phyloP scores from a whole-genome alignment of 202 grass and related monocot species.

The Elaeis oleifera region DNA sequence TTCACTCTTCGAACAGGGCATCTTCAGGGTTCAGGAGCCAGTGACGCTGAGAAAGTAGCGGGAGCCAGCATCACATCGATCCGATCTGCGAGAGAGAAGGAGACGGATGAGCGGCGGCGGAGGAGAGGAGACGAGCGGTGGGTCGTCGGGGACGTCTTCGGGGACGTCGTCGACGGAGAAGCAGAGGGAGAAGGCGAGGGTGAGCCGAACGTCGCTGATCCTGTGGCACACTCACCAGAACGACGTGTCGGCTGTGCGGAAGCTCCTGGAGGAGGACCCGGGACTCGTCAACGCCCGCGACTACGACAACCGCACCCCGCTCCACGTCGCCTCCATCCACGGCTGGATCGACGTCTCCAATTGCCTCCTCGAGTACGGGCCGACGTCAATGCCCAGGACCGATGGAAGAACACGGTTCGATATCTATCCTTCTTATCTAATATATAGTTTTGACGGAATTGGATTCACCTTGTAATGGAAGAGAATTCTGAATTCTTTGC shows the following conservation, averaged over 20 bases:
- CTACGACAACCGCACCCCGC: conserved; percentile 94
- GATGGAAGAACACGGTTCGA: conserved; percentile 93
- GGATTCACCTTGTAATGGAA: too few species aligned
- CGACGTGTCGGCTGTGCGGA: conserved; percentile 65
- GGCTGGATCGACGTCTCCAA: conserved; percentile 77
- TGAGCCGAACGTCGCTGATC: conserved; percentile 88
- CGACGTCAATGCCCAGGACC: conserved; percentile 92
- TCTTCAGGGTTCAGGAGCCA: too few species aligned
- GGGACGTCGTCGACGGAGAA: conserved; percentile 33
- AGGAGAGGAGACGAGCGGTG: conserved; percentile 17
- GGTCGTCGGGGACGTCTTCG: conserved; percentile 18
- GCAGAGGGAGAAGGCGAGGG: conserved; percentile 79
- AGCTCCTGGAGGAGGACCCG: conserved; percentile 83
- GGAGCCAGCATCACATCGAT: not conserved
- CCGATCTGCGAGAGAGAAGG: not conserved
- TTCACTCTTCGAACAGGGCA: too few species aligned
- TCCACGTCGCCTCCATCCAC: conserved; percentile 92
- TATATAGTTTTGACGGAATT: too few species aligned
- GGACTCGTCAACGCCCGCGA: conserved; percentile 81
- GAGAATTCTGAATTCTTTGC: too few species aligned
- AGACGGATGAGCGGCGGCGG: not conserved
- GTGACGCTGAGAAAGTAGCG: too few species aligned
- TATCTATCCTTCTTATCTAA: not conserved
- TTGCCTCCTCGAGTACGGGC: conserved; percentile 70
- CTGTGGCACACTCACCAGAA: conserved; percentile 99